A percentile compares a stretch with the other conserved stretches of the same genome.
phyloP scores from a whole-genome alignment of 768 basidiomycete species.

The Tubosaeta brunneosetosa region DNA sequence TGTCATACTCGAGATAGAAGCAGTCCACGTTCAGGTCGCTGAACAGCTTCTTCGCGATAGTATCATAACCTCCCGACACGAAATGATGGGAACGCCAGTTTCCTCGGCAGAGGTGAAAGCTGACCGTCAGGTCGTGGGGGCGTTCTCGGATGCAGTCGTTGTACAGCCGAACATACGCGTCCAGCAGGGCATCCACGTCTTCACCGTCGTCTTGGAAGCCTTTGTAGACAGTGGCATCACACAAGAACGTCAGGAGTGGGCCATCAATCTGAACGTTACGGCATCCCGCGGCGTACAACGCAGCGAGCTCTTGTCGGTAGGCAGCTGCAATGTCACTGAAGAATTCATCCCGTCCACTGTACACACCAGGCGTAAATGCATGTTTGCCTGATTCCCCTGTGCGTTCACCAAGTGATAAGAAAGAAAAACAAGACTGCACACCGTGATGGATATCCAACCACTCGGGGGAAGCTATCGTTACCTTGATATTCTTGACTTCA shows the following conservation, averaged over 20 bases:
- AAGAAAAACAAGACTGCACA: constrained; percentile 13
- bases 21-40: constrained; percentile 39
- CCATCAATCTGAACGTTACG: constrained; percentile 45
- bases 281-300: not conserved
- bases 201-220: constrained; percentile 58
- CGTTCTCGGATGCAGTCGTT: constrained; percentile 35
- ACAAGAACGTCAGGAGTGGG: constrained; percentile 58
- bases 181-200: constrained; percentile 60
- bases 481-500: constrained; percentile 63
- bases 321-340: constrained; percentile 40
- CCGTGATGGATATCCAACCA: constrained; percentile 72
- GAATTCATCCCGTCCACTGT: constrained; percentile 35
- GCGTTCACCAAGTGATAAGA: not conserved
- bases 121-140: constrained; percentile 37
- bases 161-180: constrained; percentile 49
- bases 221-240: constrained; percentile 49
- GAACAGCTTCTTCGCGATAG: constrained; percentile 43
- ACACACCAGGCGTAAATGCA: constrained; percentile 18
- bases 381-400: constrained; percentile 15
- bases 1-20: constrained; percentile 48
- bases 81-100: constrained; percentile 34
- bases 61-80: constrained; percentile 42
- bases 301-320: not conserved
- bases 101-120: constrained; percentile 44
- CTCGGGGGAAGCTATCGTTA: constrained; percentile 67